Evolutionary conservation across 805 yeast species (phyloP).

Genomic region (Candida arabinofermentans): DNA sequence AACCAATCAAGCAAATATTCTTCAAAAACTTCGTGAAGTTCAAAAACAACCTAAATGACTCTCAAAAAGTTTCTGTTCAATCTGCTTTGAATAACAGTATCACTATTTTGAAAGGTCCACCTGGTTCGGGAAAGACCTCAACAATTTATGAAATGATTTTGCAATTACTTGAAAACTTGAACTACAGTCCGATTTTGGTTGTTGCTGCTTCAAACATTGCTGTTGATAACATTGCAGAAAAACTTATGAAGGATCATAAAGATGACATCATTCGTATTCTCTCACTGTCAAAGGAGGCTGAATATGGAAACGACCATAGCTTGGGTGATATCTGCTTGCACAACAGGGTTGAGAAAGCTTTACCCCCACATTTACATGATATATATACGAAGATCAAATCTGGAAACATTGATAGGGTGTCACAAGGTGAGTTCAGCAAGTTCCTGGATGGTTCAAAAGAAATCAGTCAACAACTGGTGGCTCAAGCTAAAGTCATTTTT

Average conservation of each 20-base stretch:
- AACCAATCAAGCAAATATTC: slow-evolving; percentile 34
- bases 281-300: slow-evolving; percentile 56
- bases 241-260: slow-evolving; percentile 47
- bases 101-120: slow-evolving; percentile 69
- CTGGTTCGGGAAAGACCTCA: slow-evolving; percentile 81
- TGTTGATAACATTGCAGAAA: slow-evolving; percentile 72
- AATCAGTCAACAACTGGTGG: slow-evolving; percentile 46
- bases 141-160: slow-evolving; percentile 78
- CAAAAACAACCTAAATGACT: slow-evolving; percentile 55
- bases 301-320: slow-evolving; percentile 52
- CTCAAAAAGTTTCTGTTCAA: slow-evolving; percentile 71
- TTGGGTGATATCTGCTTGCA: slow-evolving; percentile 60
- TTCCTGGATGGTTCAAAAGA: slow-evolving; percentile 40
- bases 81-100: slow-evolving; percentile 62
- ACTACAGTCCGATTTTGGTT: slow-evolving; percentile 60
- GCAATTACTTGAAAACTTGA: slow-evolving; percentile 61
- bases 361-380: slow-evolving; percentile 43
- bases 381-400: slow-evolving; percentile 40
- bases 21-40: slow-evolving; percentile 51
- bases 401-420: slow-evolving; percentile 38
- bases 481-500: slow-evolving; percentile 66
- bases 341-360: slow-evolving; percentile 48
- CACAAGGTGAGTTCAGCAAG: slow-evolving; percentile 46
- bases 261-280: slow-evolving; percentile 54
- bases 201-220: slow-evolving; percentile 78